Evolutionary conservation across 73 alveolate species (phyloP), one percentile per base, ranked within the genome.

Genomic region (Paramecium pentaurelia): DNA sequence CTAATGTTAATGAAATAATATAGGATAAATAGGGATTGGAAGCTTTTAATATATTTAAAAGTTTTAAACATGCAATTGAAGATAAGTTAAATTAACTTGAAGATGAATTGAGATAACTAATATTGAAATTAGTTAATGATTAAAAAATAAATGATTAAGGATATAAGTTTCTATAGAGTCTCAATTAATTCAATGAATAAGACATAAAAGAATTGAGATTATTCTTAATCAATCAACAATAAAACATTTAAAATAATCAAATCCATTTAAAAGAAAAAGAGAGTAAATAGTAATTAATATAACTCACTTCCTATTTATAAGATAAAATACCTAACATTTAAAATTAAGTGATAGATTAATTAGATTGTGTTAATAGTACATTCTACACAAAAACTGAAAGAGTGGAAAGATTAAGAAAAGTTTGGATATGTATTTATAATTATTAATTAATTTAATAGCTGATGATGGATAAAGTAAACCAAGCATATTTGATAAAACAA

Each of bases 391-490:
- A 47, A 12, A 25, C 38, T 3, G 71, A 42, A 7, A 32, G 18
- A 36, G 30, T 80, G 6, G 58, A 47, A 22, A 80, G 91, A 49
- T 28, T 80, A 47, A 12, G 51, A 45, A 80, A 80, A 47, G 91
- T 80, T 9, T 47, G 71, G 77, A 80, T 80, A 38, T 16, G 88
- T 75, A 75, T 75, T 34, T 22, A 75, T 36, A 1, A 22, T 16
- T 4, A 54, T 18, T 18, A 4, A 54, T n/a, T 36, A 4, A 7
- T 75, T 32, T 37, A 30, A 37, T 75, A 75, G 91, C n/a, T 44
- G 71, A 80, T 32, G 75, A 80, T 47, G 91, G 91, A 25, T 18
- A 42, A 14, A 28, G 64, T 45, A 80, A 47, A 18, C 91, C 91
- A 45, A 49, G 77, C 25, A 36, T 44, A 10, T 49, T 45, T 80